phyloP scores from a whole-genome alignment of 2,329 filamentous ascomycete genomes.

The Aspergillus fijiensis region DNA sequence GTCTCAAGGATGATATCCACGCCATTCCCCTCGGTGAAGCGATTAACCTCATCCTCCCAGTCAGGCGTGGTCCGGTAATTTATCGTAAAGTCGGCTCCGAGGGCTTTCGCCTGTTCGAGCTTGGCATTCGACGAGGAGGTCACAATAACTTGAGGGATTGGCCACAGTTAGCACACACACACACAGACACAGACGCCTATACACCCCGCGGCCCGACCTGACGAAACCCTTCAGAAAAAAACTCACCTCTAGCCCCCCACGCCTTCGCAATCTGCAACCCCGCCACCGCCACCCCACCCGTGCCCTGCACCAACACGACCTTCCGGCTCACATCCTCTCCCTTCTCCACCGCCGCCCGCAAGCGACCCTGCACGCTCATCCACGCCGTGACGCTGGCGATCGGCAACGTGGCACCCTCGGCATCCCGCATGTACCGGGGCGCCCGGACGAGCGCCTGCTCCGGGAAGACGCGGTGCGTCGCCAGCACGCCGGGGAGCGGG shows the following conservation, averaged over 20 bases:
- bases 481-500: conserved; percentile 52
- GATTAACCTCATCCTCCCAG: conserved; percentile 49
- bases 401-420: conserved; percentile 44
- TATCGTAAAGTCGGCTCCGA: conserved; percentile 51
- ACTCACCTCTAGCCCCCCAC: conserved; percentile 43
- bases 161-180: conserved; percentile 24
- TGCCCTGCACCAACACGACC: conserved; percentile 57
- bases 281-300: conserved; percentile 49
- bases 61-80: conserved; percentile 51
- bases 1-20: conserved; percentile 54
- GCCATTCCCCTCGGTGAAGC: conserved; percentile 47
- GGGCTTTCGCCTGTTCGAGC: conserved; percentile 49
- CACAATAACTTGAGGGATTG: conserved; percentile 43
- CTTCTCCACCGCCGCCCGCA: conserved; percentile 42
- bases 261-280: conserved; percentile 51
- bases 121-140: conserved; percentile 55
- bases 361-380: conserved; percentile 48
- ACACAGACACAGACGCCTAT: too few relatives aligned
- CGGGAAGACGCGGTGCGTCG: conserved; percentile 46
- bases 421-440: conserved; percentile 38
- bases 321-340: conserved; percentile 42
- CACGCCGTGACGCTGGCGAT: conserved; percentile 53
- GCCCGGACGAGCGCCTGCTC: conserved; percentile 42
- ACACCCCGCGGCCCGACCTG: background rate
- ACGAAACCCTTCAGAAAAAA: background rate